Conservation (phyloP, 1,284 basidiomycete species). For the Marasmius sp. region DNA sequence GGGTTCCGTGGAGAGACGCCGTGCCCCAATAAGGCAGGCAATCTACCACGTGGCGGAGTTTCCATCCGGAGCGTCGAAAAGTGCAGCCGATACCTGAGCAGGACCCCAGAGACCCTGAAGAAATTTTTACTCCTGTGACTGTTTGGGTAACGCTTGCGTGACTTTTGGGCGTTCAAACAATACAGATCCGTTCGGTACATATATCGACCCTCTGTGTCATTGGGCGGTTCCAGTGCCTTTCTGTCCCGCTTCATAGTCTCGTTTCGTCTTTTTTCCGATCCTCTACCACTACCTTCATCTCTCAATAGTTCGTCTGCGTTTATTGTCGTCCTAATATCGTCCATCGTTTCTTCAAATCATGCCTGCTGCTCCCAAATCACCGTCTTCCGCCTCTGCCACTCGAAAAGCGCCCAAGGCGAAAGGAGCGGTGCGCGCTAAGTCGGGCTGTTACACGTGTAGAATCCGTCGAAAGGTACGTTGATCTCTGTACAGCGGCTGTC, state of each 20-base stretch:
- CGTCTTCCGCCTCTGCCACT: slow-evolving; percentile 24
- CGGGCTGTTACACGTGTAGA: slow-evolving; percentile 82
- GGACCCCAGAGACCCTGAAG: background rate
- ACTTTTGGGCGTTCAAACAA: background rate
- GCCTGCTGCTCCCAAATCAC: slow-evolving; percentile 22
- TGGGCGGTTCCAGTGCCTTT: background rate
- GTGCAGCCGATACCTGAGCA: background rate
- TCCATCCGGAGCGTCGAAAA: background rate
- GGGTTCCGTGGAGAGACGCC: background rate
- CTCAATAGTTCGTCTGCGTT: slow-evolving; percentile 5
- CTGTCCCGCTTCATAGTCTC: slow-evolving; percentile 2
- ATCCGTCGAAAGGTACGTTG: slow-evolving; percentile 72
- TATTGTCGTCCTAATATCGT: background rate
- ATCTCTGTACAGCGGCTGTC: slow-evolving; percentile 16
- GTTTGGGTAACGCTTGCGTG: background rate
- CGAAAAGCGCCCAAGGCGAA: slow-evolving; percentile 67
- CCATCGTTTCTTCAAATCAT: slow-evolving; percentile 1
- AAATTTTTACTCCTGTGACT: background rate
- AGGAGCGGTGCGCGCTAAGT: slow-evolving; percentile 78
- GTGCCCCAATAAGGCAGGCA: background rate
- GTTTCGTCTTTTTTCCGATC: slow-evolving; percentile 8
- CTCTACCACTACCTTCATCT: slow-evolving; percentile 17
- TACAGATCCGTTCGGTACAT: slow-evolving; percentile 1
- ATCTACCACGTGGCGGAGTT: background rate
- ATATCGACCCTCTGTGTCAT: background rate